Evolutionary conservation across 345 rosid species (phyloP).

Genomic region (Eucalyptus sideroxylon): DNA sequence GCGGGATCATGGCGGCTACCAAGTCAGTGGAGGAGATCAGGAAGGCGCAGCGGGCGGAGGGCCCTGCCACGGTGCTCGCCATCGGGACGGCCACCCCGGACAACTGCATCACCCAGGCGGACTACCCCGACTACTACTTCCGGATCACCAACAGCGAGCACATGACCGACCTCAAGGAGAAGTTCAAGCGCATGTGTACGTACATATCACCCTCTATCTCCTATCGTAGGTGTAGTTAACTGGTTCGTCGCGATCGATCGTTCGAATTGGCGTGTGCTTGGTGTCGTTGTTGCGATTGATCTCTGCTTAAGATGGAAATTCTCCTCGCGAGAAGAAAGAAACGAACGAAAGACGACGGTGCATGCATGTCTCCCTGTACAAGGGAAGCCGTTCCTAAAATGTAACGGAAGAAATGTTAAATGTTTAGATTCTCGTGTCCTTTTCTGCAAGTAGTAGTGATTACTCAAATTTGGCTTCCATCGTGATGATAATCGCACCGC

Average conservation of each 20-base stretch:
- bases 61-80: constrained; percentile 46
- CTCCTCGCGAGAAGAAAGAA: neutral
- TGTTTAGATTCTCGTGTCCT: neutral
- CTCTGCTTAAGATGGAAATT: neutral
- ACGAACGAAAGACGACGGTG: neutral
- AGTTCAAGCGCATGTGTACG: constrained; percentile 71
- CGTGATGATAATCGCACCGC: neutral
- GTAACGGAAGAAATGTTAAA: neutral
- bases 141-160: constrained; percentile 62
- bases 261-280: neutral
- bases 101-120: constrained; percentile 37
- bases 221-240: neutral
- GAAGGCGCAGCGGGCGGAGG: constrained; percentile 47
- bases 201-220: neutral
- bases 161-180: constrained; percentile 62
- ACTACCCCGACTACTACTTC: constrained; percentile 61
- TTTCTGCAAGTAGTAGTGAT: neutral
- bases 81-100: constrained; percentile 64
- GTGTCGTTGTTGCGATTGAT: neutral
- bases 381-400: neutral
- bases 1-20: neutral
- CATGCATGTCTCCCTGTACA: neutral
- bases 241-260: neutral
- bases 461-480: neutral
- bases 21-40: constrained; percentile 38